Base-by-base conservation (phyloP, 176 grass and related monocot species). In the Ensete ventricosum region DNA sequence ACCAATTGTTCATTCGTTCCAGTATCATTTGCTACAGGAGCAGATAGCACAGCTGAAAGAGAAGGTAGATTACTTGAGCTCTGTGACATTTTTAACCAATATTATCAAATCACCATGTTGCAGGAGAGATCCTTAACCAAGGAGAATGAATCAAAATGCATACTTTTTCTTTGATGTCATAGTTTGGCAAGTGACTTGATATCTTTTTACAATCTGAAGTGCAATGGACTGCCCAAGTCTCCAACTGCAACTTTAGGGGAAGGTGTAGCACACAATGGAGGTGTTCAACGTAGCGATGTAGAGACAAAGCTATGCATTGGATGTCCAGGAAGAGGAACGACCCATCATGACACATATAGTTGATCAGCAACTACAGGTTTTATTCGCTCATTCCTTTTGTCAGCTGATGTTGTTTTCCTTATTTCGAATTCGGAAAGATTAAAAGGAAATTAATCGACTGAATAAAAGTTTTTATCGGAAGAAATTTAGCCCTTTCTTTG, bases 11-110 rank as follows among this genome's bases (percentile, higher is more conserved):
- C 17, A 20, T 17, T 64, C 11, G 9, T 26, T 64, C 52, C 75
- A 77, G 75, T 13, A 77, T 64, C 75, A 53, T 22, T 64, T 65
- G 19, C 75, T 65, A 4, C 2, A 14, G 17, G 59, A 65, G 58
- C 75, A 65, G 13, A 65, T 66, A 10, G 20, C 17, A 52, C 75
- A 66, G 58, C 60, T 77, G 10, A 65, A 77, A 65, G 75, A 77
- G 49, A 65, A 77, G 75, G 75, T 77, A 20, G 17, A 8, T 9
- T 66, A 53, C 14, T 65, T 43, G 14, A 24, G 23, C 9, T n/a
- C 4, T 48, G 12, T 13, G 2, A 12, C 16, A 24, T 77, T 25
- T 23, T 64, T 20, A 20, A 11, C 16, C 11, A 21, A 51, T 17
- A 11, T 51, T 74, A 43, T 43, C 34, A 55, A 14, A 14, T 55